A percentile compares a stretch with the other conserved stretches of the same genome.
Conservation (phyloP, 2,329 filamentous ascomycete genomes). For the Trichoderma guizhouense region DNA sequence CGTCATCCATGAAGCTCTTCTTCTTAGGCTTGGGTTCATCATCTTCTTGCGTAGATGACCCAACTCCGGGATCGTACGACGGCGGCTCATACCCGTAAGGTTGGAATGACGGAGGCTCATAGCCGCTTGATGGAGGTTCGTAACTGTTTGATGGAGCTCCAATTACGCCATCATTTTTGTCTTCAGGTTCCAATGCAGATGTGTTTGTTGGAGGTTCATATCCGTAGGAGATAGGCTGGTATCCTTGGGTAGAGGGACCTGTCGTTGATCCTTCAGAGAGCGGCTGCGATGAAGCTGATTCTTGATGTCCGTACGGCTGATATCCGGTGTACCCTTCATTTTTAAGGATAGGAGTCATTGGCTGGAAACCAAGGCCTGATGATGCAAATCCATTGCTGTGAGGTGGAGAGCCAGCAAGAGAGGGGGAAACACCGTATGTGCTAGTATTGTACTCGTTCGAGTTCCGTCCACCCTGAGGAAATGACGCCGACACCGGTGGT, state of each 20-base stretch:
- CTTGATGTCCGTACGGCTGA: constrained; percentile 28
- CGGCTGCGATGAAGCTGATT: background rate
- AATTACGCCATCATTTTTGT: constrained; percentile 20
- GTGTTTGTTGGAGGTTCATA: constrained; percentile 48
- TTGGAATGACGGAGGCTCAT: constrained; percentile 61
- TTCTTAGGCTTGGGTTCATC: constrained; percentile 62
- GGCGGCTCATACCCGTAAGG: constrained; percentile 57
- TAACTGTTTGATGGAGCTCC: constrained; percentile 30
- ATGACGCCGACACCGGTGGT: constrained; percentile 47
- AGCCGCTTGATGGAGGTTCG: constrained; percentile 39
- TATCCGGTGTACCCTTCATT: constrained; percentile 22
- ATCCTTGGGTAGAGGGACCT: constrained; percentile 31
- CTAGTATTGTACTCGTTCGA: constrained; percentile 32
- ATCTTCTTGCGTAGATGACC: constrained; percentile 38
- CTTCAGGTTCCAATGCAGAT: constrained; percentile 22
- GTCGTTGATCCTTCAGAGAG: background rate
- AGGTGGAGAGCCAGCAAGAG: constrained; percentile 21
- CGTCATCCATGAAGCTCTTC: constrained; percentile 78
- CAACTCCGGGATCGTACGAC: constrained; percentile 52
- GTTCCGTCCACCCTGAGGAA: constrained; percentile 23
- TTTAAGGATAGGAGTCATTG: constrained; percentile 11
- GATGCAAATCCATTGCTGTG: constrained; percentile 24
- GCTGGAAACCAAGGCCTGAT: constrained; percentile 28
- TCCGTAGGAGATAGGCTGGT: constrained; percentile 45
- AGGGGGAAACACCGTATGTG: constrained; percentile 36